A percentile compares a stretch with the other conserved stretches of the same genome.
Evolutionary conservation across 2,329 filamentous ascomycete species (phyloP).

Genomic region (Penicillium thymicola): DNA sequence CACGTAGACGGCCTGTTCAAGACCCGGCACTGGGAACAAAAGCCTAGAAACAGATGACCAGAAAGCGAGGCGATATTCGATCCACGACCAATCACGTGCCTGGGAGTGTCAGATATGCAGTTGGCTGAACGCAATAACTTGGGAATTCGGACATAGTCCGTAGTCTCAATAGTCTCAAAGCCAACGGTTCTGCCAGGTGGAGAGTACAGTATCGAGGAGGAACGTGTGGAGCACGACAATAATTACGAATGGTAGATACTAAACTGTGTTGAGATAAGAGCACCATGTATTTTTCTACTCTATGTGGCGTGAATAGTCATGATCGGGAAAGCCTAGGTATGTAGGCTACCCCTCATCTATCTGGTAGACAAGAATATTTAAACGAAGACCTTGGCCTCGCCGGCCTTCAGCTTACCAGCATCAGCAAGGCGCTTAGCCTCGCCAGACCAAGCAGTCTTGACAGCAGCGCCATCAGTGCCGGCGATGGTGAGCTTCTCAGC

Average conservation of each 20-base stretch:
- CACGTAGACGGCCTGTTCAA: no score
- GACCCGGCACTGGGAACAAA: background rate
- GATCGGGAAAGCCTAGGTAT: conserved; percentile 2
- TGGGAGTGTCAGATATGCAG: background rate
- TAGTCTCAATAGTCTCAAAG: background rate
- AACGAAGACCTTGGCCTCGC: conserved; percentile 64
- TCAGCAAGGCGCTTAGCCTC: conserved; percentile 75
- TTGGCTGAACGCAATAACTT: background rate
- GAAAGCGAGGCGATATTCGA: background rate
- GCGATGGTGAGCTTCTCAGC: conserved; percentile 74
- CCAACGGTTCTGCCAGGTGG: background rate
- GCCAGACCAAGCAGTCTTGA: conserved; percentile 76
- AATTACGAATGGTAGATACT: background rate
- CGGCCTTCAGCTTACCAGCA: conserved; percentile 82
- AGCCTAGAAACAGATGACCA: background rate
- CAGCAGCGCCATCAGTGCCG: conserved; percentile 74
- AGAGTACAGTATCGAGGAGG: background rate
- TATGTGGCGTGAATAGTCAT: conserved; percentile 17
- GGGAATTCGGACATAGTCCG: background rate
- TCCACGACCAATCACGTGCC: background rate
- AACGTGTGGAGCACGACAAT: background rate
- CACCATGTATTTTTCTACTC: conserved; percentile 12
- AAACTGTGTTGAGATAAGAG: background rate
- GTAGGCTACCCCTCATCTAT: conserved; percentile 6
- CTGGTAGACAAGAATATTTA: conserved; percentile 16